phyloP scores from a whole-genome alignment of 768 basidiomycete genomes.

The Ephemerocybe angulata region DNA sequence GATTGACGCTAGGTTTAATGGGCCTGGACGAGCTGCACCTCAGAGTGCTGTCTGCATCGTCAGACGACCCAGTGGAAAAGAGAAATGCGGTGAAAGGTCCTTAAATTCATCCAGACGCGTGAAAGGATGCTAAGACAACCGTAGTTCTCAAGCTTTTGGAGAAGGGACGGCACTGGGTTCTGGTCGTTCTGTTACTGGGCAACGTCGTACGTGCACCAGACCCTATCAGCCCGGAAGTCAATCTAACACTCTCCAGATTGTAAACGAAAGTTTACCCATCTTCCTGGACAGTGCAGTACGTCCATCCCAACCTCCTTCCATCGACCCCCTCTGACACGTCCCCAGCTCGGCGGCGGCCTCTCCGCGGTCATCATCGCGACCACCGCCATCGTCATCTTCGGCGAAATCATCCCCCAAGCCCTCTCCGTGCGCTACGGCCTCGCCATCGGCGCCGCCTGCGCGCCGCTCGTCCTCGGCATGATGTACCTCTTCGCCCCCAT shows the following conservation, averaged over 20 bases:
- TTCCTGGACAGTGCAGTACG: conserved; percentile 74
- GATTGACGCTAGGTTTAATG: conserved; percentile 90
- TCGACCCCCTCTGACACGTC: background rate
- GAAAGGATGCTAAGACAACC: conserved; percentile 4
- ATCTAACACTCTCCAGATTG: conserved; percentile 42
- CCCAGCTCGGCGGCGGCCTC: conserved; percentile 57
- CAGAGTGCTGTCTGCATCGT: conserved; percentile 78
- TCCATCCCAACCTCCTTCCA: background rate
- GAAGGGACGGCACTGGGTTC: conserved; percentile 85
- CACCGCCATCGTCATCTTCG: conserved; percentile 77
- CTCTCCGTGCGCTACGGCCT: conserved; percentile 78
- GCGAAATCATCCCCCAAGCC: conserved; percentile 67
- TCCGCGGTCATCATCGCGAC: conserved; percentile 79
- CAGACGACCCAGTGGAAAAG: conserved; percentile 67
- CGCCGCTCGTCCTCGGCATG: conserved; percentile 66
- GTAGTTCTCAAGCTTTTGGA: conserved; percentile 53
- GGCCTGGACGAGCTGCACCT: conserved; percentile 90
- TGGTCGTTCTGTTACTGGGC: conserved; percentile 87
- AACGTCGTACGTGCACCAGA: conserved; percentile 66
- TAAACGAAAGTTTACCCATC: conserved; percentile 82
- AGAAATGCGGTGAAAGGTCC: conserved; percentile 67
- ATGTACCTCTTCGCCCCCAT: conserved; percentile 77
- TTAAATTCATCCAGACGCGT: background rate
- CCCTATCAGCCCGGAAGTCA: too few relatives aligned
- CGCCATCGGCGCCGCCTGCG: conserved; percentile 72